A percentile compares a stretch with the other conserved stretches of the same genome.
These are phyloP conservation scores for Hypoxylon sp. DNA, from an alignment of 2,329 filamentous ascomycete species.

Conservation along the genomic window DNA sequence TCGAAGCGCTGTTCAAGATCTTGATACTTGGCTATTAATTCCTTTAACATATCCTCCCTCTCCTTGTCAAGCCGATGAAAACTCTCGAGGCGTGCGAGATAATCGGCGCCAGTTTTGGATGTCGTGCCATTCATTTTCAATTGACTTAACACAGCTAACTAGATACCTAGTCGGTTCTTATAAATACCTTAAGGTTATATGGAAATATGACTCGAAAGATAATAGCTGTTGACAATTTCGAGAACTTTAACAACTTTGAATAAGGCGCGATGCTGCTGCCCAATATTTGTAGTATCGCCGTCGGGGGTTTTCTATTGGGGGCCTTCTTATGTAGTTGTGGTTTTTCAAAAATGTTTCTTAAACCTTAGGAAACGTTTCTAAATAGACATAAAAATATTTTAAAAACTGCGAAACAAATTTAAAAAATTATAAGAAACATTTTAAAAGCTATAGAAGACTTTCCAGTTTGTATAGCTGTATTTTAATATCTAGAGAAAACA, in stretches of 20 bases:
- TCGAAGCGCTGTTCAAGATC: conserved; percentile 36
- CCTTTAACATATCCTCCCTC: conserved; percentile 37
- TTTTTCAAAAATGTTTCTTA: no score
- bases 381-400: neutral
- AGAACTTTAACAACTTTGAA: neutral
- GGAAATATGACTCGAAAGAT: neutral
- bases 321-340: neutral
- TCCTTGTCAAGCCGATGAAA: conserved; percentile 36
- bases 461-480: neutral
- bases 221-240: neutral
- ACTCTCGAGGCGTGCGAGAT: conserved; percentile 34
- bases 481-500: neutral
- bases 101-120: conserved; percentile 13
- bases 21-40: conserved; percentile 32
- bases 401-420: neutral
- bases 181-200: neutral
- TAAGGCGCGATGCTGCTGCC: neutral
- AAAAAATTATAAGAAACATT: neutral
- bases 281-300: neutral
- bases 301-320: neutral
- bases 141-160: neutral
- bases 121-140: conserved; percentile 29
- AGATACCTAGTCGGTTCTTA: neutral
- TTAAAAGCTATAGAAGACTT: neutral
- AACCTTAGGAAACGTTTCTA: no score